A percentile compares a stretch with the other conserved stretches of the same genome.
Conservation (phyloP, 768 basidiomycete species). For the Pleurotus tuoliensis region DNA sequence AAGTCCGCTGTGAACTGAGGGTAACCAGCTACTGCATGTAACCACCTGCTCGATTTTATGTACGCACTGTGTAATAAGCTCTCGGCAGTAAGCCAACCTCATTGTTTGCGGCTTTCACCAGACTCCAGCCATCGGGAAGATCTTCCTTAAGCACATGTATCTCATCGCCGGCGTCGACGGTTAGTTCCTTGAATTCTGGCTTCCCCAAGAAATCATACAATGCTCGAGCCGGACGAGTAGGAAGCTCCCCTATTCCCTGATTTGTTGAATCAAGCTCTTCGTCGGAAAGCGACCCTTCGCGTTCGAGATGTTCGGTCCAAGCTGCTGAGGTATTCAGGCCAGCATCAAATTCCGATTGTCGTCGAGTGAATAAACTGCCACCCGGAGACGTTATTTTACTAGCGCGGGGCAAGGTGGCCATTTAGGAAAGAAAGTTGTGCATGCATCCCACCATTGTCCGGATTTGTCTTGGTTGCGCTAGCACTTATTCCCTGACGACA, state of each 20-base stretch:
- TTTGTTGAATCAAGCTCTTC: conserved; percentile 38
- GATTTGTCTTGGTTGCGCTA: conserved; percentile 4
- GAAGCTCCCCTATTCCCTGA: conserved; percentile 23
- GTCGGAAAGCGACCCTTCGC: conserved; percentile 47
- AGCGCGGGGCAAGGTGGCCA: conserved; percentile 33
- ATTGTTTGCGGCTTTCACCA: conserved; percentile 53
- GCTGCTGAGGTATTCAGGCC: conserved; percentile 76
- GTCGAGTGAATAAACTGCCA: conserved; percentile 15
- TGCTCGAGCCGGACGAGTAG: conserved; percentile 53
- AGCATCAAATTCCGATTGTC: conserved; percentile 60
- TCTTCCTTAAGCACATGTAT: conserved; percentile 71
- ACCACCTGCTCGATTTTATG: background rate
- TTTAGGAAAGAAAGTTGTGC: conserved; percentile 9
- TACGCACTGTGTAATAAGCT: conserved; percentile 67
- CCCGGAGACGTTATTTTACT: conserved; percentile 21
- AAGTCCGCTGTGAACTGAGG: conserved; percentile 66
- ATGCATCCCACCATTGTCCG: background rate
- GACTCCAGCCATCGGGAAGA: conserved; percentile 77
- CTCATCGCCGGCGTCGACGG: conserved; percentile 64
- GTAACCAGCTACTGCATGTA: background rate
- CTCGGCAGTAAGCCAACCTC: conserved; percentile 68
- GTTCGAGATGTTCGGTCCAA: conserved; percentile 65
- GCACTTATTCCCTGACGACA: background rate
- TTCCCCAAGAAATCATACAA: conserved; percentile 76
- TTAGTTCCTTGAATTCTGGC: conserved; percentile 68